Evolutionary conservation across 1,284 basidiomycete species (phyloP).

Genomic region (Cutaneotrichosporon arboriforme): DNA sequence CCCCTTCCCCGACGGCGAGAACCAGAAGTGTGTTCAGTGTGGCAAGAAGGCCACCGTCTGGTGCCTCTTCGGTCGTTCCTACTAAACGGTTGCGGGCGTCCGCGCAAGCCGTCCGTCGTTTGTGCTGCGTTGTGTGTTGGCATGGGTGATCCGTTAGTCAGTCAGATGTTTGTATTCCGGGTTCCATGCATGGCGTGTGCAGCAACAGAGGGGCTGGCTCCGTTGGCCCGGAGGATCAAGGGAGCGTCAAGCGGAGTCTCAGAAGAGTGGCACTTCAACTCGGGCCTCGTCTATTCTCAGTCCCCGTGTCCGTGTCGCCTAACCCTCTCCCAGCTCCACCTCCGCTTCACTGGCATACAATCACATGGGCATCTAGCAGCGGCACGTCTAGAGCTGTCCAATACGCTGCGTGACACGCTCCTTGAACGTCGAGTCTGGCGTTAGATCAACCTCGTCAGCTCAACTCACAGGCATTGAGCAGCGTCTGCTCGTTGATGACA

Average conservation of each 20-base stretch:
- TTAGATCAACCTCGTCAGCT: not conserved
- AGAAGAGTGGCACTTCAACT: too few relatives aligned
- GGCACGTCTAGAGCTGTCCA: conserved; percentile 50
- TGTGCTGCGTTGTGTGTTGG: conserved; percentile 1
- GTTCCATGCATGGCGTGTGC: conserved; percentile 4
- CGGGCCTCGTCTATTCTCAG: too few relatives aligned
- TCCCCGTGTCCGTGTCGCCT: too few relatives aligned
- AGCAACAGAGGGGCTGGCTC: too few relatives aligned
- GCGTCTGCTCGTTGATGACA: conserved; percentile 96
- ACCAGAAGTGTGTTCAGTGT: conserved; percentile 80
- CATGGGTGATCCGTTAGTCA: not conserved
- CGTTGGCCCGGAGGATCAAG: too few relatives aligned
- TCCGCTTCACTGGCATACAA: not conserved
- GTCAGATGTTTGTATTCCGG: conserved; percentile 5
- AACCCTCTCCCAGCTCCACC: too few relatives aligned
- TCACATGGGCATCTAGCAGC: not conserved
- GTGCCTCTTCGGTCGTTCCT: conserved; percentile 75
- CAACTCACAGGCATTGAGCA: conserved; percentile 69
- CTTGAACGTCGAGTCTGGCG: conserved; percentile 70
- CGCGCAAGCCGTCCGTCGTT: not conserved
- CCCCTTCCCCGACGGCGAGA: conserved; percentile 59
- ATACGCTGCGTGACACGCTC: conserved; percentile 67
- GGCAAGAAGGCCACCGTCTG: conserved; percentile 80
- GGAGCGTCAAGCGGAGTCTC: not conserved
- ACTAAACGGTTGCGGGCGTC: conserved; percentile 9